These are phyloP conservation scores for Nicotiana knightiana DNA, from an alignment of 257 asterid species.

Conservation along the genomic window DNA sequence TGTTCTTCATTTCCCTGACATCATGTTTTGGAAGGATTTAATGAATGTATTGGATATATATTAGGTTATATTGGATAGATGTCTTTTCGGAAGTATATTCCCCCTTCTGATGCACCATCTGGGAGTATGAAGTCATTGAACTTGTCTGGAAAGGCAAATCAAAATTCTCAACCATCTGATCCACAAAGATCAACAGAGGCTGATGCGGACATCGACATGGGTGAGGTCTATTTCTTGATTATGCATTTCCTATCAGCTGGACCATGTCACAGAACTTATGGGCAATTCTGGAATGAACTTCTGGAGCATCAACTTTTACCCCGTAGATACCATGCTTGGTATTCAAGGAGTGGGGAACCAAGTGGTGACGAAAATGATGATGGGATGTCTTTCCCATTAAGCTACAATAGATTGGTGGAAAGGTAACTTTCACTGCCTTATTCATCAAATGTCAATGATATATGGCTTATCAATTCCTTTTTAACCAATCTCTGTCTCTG, in stretches of 20 bases:
- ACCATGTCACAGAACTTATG: constrained; percentile 87
- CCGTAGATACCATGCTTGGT: constrained; percentile 96
- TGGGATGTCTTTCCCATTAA: constrained; percentile 82
- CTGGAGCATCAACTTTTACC: constrained; percentile 95
- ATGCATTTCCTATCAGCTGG: constrained; percentile 98
- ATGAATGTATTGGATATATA: constrained; percentile 3
- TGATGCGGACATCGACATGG: constrained; percentile 69
- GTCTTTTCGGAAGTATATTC: constrained; percentile 79
- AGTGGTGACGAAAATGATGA: constrained; percentile 87
- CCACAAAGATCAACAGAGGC: constrained; percentile 43
- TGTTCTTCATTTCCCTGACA: neutral
- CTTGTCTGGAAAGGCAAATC: constrained; percentile 58
- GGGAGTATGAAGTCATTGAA: constrained; percentile 57
- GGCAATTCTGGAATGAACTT: constrained; percentile 96
- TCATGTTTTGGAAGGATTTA: neutral
- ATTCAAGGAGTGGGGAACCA: constrained; percentile 69
- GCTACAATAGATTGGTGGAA: constrained; percentile 69
- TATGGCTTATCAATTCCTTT: neutral
- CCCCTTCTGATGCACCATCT: constrained; percentile 51
- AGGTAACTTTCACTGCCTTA: constrained; percentile 41
- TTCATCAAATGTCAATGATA: neutral
- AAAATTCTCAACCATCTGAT: constrained; percentile 49
- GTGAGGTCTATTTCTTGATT: constrained; percentile 89
- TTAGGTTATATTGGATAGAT: constrained; percentile 49
- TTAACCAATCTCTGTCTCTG: neutral